Evolutionary conservation across 148 eudicot genomes (phyloP).

Genomic region (Rhododendron kiyosumense): DNA sequence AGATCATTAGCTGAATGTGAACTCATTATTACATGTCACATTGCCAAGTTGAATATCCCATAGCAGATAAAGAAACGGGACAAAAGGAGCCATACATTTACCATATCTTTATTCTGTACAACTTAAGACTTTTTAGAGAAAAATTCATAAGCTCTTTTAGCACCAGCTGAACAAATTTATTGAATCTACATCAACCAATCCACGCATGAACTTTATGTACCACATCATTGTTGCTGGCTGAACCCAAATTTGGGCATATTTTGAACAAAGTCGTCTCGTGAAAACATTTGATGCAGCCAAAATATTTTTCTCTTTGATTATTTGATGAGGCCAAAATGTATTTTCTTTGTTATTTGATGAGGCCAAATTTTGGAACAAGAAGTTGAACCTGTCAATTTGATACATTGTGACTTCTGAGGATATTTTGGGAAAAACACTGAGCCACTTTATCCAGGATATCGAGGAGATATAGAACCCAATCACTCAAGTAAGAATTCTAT

Average conservation of each 20-base stretch:
- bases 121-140: background rate
- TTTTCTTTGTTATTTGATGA: background rate
- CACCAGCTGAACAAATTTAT: background rate
- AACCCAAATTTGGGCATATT: too few species aligned
- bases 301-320: background rate
- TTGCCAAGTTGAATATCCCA: background rate
- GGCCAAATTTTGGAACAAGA: background rate
- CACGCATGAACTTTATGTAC: background rate
- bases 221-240: too few species aligned
- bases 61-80: background rate
- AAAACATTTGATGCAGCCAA: background rate
- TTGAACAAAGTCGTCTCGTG: background rate
- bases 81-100: background rate
- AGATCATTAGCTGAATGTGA: background rate
- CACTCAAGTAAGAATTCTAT: background rate
- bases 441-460: background rate
- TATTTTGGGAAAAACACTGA: background rate
- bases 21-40: background rate
- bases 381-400: background rate
- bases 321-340: background rate
- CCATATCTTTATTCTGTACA: background rate
- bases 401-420: background rate
- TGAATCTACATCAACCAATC: background rate
- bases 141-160: background rate
- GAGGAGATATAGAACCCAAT: background rate